Percentiles rank a stretch among this genome's conserved stretches.
These are phyloP conservation scores for Coniochaeta sp. DNA, from an alignment of 2,329 filamentous ascomycete species.

Conservation along the genomic window DNA sequence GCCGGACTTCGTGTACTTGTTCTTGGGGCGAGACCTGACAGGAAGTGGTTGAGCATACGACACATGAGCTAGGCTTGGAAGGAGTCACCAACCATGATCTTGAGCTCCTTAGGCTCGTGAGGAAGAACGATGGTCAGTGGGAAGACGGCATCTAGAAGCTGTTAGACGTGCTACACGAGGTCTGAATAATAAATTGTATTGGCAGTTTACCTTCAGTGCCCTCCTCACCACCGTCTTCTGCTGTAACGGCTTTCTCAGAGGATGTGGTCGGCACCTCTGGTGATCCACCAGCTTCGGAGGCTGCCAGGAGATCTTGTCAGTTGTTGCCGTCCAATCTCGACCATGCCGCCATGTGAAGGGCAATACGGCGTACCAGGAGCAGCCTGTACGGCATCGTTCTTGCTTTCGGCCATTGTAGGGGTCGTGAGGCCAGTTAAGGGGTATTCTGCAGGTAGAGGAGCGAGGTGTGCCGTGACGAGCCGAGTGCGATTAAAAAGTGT, in stretches of 20 bases:
- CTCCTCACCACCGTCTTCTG: slow-evolving; percentile 20
- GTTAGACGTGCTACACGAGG: slow-evolving; percentile 7
- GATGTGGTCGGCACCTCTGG: slow-evolving; percentile 8
- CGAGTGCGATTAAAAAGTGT: not conserved
- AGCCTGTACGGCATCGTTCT: not conserved
- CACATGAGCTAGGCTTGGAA: not conserved
- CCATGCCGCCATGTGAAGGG: not conserved
- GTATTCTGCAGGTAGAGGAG: not conserved
- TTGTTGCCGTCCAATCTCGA: not conserved
- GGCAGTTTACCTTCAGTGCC: slow-evolving; percentile 19
- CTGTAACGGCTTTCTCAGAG: slow-evolving; percentile 9
- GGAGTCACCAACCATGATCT: slow-evolving; percentile 65
- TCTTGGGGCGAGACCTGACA: slow-evolving; percentile 80
- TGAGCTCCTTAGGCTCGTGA: slow-evolving; percentile 68
- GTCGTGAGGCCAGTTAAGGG: not conserved
- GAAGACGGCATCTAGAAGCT: slow-evolving; percentile 38
- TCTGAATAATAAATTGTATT: not conserved
- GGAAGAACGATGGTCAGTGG: slow-evolving; percentile 73
- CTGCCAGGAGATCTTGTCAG: slow-evolving; percentile 2
- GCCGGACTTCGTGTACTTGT: slow-evolving; percentile 93
- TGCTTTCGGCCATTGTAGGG: not conserved
- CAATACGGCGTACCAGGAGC: not conserved
- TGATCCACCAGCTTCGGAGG: slow-evolving; percentile 7
- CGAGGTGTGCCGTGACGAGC: not conserved
- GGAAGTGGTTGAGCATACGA: slow-evolving; percentile 12